Base-by-base conservation (phyloP, 805 yeast species). In the Cyberlindnera galapagoensis region DNA sequence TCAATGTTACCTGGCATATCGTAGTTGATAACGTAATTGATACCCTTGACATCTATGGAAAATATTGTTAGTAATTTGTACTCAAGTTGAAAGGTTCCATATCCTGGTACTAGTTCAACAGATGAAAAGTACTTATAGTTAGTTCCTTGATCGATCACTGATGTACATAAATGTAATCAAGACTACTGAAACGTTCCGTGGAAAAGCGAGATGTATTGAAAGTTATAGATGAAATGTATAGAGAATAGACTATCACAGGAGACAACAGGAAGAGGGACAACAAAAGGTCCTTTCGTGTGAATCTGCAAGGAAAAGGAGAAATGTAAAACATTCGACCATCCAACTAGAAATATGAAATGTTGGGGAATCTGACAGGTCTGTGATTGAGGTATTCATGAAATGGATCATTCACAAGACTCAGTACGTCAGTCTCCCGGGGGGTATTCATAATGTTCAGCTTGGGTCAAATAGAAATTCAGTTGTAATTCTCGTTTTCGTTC, bases 1-100 rank as follows among this genome's bases (percentile, higher is more conserved):
- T 92, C 98, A 57, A 88, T 85, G 67, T 90, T 90, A 63, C 85
- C 87, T 56, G 98, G 97, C 88, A 90, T 90, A 63, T 90, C 97
- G 56, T 74, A 86, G 77, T 92, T 92, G 60, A 92, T 73, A 41
- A 92, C 98, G 54, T 69, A 78, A 51, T 88, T 81, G 59, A 92
- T 85, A 62, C 97, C 98, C 72, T 92, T 92, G 64, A 92, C 98
- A 68, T 92, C 98, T 88, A 61, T 15, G 20, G 6, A 34, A 52
- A 36, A 35, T 40, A 36, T 30, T 39, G 59, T 54, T 51, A 57
- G 61, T 56, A 47, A 17, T n/a, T 20, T 9, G 31, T 33, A n/a
- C 10, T 24, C 9, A 12, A 24, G 15, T 13, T 13, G 14, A 12
- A 9, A 14, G 26, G 15, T 13, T n/a, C 10, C 17, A 24, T 9